Evolutionary conservation across 352 stramenopile species (phyloP).

Genomic region (Phytophthora citricola): DNA sequence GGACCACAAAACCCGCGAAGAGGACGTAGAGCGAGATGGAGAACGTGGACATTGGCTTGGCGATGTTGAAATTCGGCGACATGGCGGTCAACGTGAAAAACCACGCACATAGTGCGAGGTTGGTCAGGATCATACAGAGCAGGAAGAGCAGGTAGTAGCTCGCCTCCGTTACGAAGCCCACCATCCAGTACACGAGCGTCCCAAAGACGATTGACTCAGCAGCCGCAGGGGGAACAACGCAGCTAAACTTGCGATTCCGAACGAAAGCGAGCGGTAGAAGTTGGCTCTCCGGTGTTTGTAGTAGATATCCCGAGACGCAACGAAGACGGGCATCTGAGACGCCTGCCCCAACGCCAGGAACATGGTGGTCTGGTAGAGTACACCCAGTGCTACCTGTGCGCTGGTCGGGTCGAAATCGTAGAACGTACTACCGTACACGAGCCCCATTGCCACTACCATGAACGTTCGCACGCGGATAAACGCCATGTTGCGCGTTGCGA

Average conservation of each 20-base stretch:
- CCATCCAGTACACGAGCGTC: slow-evolving; percentile 89
- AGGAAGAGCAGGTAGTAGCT: slow-evolving; percentile 26
- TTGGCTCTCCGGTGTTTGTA: slow-evolving; percentile 88
- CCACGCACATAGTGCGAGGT: slow-evolving; percentile 26
- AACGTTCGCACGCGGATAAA: slow-evolving; percentile 31
- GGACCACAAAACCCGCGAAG: slow-evolving; percentile 36
- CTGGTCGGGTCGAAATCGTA: slow-evolving; percentile 36
- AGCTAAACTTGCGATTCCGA: slow-evolving; percentile 42
- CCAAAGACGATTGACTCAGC: slow-evolving; percentile 75
- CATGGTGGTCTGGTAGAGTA: slow-evolving; percentile 74
- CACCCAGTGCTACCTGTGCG: slow-evolving; percentile 45
- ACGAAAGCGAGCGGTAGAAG: slow-evolving; percentile 74
- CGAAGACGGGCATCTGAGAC: slow-evolving; percentile 63
- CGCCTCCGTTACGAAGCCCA: slow-evolving; percentile 49
- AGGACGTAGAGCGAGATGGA: slow-evolving; percentile 33
- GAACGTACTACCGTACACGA: slow-evolving; percentile 41
- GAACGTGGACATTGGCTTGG: slow-evolving; percentile 42
- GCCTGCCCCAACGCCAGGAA: slow-evolving; percentile 67
- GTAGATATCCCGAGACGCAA: slow-evolving; percentile 55
- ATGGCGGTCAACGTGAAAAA: slow-evolving; percentile 38
- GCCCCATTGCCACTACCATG: slow-evolving; percentile 33
- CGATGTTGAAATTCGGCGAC: slow-evolving; percentile 36
- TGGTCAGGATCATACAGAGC: slow-evolving; percentile 29
- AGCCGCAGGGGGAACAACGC: slow-evolving; percentile 25
- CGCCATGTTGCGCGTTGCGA: slow-evolving; percentile 41